Evolutionary conservation across 1,284 basidiomycete species (phyloP).

Genomic region (Sanghuangporus baumii): DNA sequence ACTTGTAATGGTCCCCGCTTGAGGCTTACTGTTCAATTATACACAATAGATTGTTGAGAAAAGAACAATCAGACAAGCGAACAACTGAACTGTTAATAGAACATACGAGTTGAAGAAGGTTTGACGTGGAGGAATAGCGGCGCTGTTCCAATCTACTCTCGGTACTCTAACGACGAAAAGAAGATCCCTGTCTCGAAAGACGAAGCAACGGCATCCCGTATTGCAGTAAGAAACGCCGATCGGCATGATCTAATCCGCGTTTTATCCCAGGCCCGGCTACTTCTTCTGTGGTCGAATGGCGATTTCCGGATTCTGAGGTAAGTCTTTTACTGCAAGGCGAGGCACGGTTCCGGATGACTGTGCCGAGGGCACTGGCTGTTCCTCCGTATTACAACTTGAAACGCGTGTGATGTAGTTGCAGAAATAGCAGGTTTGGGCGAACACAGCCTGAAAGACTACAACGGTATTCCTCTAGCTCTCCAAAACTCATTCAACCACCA

Average conservation of each 20-base stretch:
- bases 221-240: no score
- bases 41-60: no score
- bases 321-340: neutral
- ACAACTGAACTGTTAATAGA: no score
- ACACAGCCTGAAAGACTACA: neutral
- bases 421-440: neutral
- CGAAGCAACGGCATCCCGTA: no score
- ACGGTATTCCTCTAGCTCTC: slow-evolving; percentile 21
- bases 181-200: no score
- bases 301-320: neutral
- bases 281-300: neutral
- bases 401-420: neutral
- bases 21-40: no score
- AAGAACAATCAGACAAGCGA: no score
- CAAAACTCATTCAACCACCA: slow-evolving; percentile 62
- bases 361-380: neutral
- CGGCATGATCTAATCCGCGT: neutral
- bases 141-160: no score
- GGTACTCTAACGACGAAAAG: no score
- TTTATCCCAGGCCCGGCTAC: neutral
- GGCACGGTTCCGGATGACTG: neutral
- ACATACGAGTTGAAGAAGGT: no score
- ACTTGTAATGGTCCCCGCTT: no score
- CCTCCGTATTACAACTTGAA: neutral
- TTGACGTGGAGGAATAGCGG: no score